Percentiles rank a stretch among this genome's conserved stretches.
These are phyloP conservation scores for Ophidiomyces ophidiicola DNA, from an alignment of 2,329 filamentous ascomycete species.

Conservation along the genomic window DNA sequence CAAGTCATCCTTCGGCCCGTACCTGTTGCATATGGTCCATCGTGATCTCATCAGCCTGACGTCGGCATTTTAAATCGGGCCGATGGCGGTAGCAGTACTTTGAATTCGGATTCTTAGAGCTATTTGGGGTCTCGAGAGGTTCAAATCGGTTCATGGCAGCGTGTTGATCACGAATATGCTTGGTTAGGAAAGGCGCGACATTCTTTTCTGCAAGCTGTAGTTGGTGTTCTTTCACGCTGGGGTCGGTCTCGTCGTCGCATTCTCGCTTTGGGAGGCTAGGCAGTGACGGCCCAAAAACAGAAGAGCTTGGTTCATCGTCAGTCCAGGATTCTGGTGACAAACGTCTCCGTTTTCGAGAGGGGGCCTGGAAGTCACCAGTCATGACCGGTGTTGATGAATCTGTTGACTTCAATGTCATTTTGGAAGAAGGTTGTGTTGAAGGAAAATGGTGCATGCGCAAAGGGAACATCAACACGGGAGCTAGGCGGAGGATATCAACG, in stretches of 20 bases:
- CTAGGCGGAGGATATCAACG: too few species aligned
- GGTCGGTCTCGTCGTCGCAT: background rate
- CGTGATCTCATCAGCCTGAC: conserved; percentile 84
- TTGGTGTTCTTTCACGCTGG: background rate
- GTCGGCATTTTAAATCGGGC: conserved; percentile 84
- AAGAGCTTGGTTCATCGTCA: background rate
- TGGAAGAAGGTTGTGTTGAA: background rate
- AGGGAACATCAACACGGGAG: too few species aligned
- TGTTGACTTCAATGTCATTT: conserved; percentile 8
- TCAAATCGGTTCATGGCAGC: conserved; percentile 41
- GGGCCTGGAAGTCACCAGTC: conserved; percentile 5
- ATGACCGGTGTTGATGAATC: background rate
- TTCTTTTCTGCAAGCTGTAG: conserved; percentile 47
- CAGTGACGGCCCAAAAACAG: conserved; percentile 2
- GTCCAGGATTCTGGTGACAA: conserved; percentile 7
- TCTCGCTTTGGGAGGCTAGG: background rate
- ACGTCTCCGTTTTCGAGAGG: conserved; percentile 16
- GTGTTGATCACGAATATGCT: conserved; percentile 76
- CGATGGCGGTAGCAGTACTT: conserved; percentile 93
- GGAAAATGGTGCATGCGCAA: background rate
- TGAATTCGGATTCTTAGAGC: conserved; percentile 51
- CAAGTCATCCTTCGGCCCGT: too few species aligned
- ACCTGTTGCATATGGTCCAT: conserved; percentile 91
- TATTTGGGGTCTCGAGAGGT: conserved; percentile 11
- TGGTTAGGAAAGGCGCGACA: conserved; percentile 70